Evolutionary conservation across 2,329 filamentous ascomycete genomes (phyloP), one percentile per base, ranked within the genome.

Genomic region (Teratosphaeria epicoccoides): DNA sequence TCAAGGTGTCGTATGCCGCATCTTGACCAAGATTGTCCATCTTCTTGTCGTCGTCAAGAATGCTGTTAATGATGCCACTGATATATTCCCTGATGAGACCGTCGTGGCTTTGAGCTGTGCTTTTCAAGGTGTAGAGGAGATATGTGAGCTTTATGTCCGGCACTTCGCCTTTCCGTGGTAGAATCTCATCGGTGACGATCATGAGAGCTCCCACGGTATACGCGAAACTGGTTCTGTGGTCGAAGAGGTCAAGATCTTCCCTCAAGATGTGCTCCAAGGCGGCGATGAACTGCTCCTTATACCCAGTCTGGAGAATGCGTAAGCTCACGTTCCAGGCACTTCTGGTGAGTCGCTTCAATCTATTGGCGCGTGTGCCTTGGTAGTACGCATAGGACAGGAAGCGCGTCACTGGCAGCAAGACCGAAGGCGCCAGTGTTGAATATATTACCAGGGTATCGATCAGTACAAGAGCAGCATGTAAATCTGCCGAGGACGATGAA

Each of bases 41-140:
- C 4, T 37, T n/a, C 7, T 49, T 37, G 64, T 65, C 55, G 64
- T 53, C 77, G 50, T 88, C 70, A 6, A 76, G 69, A 2, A 71
- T 68, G n/a, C 70, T 65, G 51, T 68, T 69, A 20, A 61, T 24
- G 10, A 57, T 43, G 9, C 48, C 43, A 26, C 54, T 47, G 26
- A 61, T 51, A 28, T 55, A 48, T 23, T 58, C 57, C 14, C 49
- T 47, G 10, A 61, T 17, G 23, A 54, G 40, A 10, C 45, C 49
- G 40, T 59, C 51, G 14, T 43, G 48, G 14, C 40, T 43, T 29
- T 28, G 45, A 17, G 44, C 47, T n/a, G 55, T 51, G 20, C 43
- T 37, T 20, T 29, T 46, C 22, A 61, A 43, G 17, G 37, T 52
- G 14, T 47, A 46, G 9, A 61, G 20, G 1, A 61, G 49, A 5